A percentile compares a stretch with the other conserved stretches of the same genome.
phyloP scores from a whole-genome alignment of 495 filamentous ascomycete species.

The Aspergillus indologenus region DNA sequence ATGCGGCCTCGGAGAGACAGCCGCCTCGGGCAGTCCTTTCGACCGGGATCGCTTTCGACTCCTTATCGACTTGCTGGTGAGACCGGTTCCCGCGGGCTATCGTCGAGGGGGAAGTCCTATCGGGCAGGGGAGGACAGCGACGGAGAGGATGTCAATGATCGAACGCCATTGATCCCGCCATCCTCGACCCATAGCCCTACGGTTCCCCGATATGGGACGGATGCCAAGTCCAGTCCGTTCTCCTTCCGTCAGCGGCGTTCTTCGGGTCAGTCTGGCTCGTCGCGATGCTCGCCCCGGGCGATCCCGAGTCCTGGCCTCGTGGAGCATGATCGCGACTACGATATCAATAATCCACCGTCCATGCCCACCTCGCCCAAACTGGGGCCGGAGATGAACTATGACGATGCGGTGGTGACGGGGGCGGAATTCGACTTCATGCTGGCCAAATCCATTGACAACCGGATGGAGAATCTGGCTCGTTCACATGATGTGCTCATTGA shows the following conservation, averaged over 20 bases:
- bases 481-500: conserved; percentile 55
- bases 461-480: conserved; percentile 27
- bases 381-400: conserved; percentile 62
- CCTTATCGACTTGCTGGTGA: conserved; percentile 24
- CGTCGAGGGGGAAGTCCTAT: conserved; percentile 21
- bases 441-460: conserved; percentile 34
- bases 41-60: conserved; percentile 33
- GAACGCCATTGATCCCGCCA: conserved; percentile 40
- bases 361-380: conserved; percentile 72
- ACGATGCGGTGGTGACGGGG: conserved; percentile 70
- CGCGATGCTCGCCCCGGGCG: conserved; percentile 33
- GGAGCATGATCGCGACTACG: conserved; percentile 52
- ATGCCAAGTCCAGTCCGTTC: conserved; percentile 30
- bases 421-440: conserved; percentile 42
- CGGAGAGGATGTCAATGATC: conserved; percentile 36
- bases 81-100: conserved; percentile 29
- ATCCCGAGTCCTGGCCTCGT: conserved; percentile 30
- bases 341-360: conserved; percentile 97
- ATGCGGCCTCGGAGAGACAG: conserved; percentile 68
- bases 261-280: conserved; percentile 33
- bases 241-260: conserved; percentile 27
- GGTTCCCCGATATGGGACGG: conserved; percentile 39
- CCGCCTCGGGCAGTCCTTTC: conserved; percentile 48
- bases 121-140: conserved; percentile 52
- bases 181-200: conserved; percentile 26